These are phyloP conservation scores for Lumnitzera racemosa DNA, from an alignment of 345 rosid genomes.

Conservation along the genomic window DNA sequence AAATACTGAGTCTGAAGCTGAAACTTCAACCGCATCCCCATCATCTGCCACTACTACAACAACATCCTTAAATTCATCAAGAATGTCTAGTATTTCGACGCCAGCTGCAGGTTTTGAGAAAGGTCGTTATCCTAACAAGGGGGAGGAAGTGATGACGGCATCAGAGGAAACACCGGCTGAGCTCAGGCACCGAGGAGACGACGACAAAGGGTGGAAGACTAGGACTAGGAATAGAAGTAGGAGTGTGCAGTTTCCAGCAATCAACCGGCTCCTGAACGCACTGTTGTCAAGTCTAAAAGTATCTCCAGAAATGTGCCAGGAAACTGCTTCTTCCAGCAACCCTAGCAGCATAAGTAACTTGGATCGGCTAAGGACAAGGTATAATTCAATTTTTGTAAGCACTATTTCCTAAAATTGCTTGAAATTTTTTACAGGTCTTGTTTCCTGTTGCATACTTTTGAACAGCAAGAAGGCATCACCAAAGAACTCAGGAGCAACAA, in stretches of 20 bases:
- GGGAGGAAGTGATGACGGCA: no score
- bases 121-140: no score
- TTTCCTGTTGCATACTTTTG: background rate
- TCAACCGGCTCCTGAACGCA: conserved; percentile 8
- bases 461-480: conserved; percentile 6
- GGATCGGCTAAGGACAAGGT: conserved; percentile 14
- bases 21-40: no score
- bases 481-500: conserved; percentile 4
- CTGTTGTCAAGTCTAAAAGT: conserved; percentile 9
- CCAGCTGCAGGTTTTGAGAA: background rate
- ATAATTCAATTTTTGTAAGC: background rate
- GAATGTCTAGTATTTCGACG: no score
- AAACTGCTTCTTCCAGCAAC: background rate
- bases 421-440: background rate
- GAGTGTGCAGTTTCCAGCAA: conserved; percentile 14
- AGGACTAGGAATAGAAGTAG: background rate
- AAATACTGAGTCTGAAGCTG: no score
- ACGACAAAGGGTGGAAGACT: no score
- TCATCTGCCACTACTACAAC: no score
- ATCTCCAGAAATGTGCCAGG: conserved; percentile 7
- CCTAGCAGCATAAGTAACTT: background rate
- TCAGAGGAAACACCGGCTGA: background rate
- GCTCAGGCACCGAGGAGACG: background rate
- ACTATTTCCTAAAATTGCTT: no score
- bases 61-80: no score